Evolutionary conservation across 768 basidiomycete species (phyloP), one percentile per base, ranked within the genome.

Genomic region (Russula abietina): DNA sequence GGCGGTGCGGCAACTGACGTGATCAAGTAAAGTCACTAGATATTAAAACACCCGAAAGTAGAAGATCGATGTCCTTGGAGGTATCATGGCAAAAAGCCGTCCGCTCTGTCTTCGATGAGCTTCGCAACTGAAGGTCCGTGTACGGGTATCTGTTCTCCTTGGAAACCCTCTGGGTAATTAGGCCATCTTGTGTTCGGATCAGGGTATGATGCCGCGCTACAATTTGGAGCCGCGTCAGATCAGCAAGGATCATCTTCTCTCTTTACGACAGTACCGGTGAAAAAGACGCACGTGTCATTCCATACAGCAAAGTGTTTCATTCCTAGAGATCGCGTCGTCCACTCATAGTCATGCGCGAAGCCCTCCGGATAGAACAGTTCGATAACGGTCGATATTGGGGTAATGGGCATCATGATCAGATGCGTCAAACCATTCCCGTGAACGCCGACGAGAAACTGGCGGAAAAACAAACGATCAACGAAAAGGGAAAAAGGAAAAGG

Each of bases 261-360:
- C 5, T 14, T 14, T 33, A 9, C 33, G 10, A 14, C 5, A 43
- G 6, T 43, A 32, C 43, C n/a, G 32, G 24, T n/a, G 80, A 48
- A 48, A 19, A 19, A 51, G 41, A 43, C 78, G 65, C 70, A 88
- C 83, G 82, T 85, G 73, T 91, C 86, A 66, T 91, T 88, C 90
- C 91, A 91, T 38, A 95, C 77, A 1, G 83, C 86, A 66, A 85
- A 88, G 73, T 93, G 85, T 19, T 73, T 77, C 79, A 90, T 85
- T 5, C 90, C 89, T 12, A 93, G 73, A 0, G 89, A 84, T 36
- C 81, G 74, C 5, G 87, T 72, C 0, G 91, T 93, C 85, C 90
- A 94, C 69, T 91, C 84, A 71, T 93, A 93, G 69, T 93, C 92
- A 69, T 88, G 86, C 30, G 91, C 86, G 70, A 91, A 93, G 0